Evolutionary conservation across 1,284 basidiomycete species (phyloP).

Genomic region (Microbotryomycetes sp.): DNA sequence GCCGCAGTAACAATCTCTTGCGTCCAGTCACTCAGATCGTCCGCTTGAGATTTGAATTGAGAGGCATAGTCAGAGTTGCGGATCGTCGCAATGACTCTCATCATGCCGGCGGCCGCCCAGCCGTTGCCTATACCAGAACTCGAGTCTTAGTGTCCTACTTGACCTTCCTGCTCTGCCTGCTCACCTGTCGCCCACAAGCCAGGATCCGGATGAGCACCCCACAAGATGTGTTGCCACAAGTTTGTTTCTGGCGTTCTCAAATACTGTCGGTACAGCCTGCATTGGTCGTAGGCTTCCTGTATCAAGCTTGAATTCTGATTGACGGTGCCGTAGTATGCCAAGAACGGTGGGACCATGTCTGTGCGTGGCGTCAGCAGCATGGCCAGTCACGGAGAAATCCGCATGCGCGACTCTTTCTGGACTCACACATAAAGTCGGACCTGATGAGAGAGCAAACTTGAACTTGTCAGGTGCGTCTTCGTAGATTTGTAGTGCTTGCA

Average conservation of each 20-base stretch:
- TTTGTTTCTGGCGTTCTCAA: conserved; percentile 41
- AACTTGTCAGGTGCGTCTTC: background rate
- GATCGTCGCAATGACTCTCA: conserved; percentile 68
- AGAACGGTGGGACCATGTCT: conserved; percentile 47
- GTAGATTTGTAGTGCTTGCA: too few species aligned
- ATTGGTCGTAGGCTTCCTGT: conserved; percentile 66
- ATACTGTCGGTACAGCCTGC: conserved; percentile 60
- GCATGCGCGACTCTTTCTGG: too few species aligned
- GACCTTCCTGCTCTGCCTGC: too few species aligned
- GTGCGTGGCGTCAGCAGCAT: background rate
- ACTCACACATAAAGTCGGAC: conserved; percentile 40
- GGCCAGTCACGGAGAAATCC: too few species aligned
- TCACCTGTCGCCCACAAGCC: conserved; percentile 41
- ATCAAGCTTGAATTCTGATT: conserved; percentile 63
- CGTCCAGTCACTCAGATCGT: conserved; percentile 53
- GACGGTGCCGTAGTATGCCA: conserved; percentile 77
- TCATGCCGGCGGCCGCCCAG: conserved; percentile 77
- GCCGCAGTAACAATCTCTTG: conserved; percentile 3
- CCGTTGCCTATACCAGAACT: conserved; percentile 53
- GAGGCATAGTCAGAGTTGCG: conserved; percentile 52
- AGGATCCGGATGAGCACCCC: conserved; percentile 42
- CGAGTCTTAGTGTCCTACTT: too few species aligned
- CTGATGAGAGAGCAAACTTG: background rate
- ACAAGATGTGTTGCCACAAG: conserved; percentile 64
- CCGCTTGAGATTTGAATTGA: conserved; percentile 51